Percentiles rank a stretch among this genome's conserved stretches.
Evolutionary conservation across 305 asterid genomes (phyloP).

Genomic region (Solanum chacoense): DNA sequence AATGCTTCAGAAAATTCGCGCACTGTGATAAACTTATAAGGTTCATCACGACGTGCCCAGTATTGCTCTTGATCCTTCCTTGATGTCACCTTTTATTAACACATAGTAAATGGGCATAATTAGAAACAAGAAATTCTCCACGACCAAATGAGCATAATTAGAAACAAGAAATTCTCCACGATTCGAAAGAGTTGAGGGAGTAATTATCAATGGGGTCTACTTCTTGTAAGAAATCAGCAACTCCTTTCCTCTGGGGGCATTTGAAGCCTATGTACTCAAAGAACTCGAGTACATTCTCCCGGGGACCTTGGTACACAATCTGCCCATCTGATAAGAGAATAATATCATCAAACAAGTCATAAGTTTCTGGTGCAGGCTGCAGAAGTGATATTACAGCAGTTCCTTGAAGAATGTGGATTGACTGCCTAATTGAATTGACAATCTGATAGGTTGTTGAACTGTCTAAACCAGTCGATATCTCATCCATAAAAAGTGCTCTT

Average conservation of each 20-base stretch:
- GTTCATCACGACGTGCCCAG: constrained; percentile 54
- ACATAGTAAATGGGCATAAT: not conserved
- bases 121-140: not conserved
- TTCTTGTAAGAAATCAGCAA: constrained; percentile 91
- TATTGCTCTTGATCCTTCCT: constrained; percentile 96
- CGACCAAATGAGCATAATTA: not conserved
- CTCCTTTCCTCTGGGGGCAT: constrained; percentile 79
- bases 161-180: not conserved
- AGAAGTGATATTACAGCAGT: constrained; percentile 72
- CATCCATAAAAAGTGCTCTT: constrained; percentile 78
- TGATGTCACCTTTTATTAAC: constrained; percentile 64
- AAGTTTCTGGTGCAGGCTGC: constrained; percentile 91
- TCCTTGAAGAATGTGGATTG: constrained; percentile 54
- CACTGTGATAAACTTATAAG: constrained; percentile 47
- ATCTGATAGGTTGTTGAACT: constrained; percentile 87
- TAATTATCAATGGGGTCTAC: constrained; percentile 18
- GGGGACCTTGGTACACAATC: constrained; percentile 72
- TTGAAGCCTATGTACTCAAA: constrained; percentile 67
- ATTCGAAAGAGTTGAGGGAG: not conserved
- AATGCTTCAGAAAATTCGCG: constrained; percentile 75
- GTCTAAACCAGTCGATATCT: constrained; percentile 84
- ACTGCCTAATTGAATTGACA: constrained; percentile 47
- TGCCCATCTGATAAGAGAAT: constrained; percentile 62
- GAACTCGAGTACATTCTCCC: constrained; percentile 59
- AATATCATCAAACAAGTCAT: constrained; percentile 79